phyloP scores from a whole-genome alignment of 2,329 filamentous ascomycete genomes.

The Colletotrichum brevisporum region DNA sequence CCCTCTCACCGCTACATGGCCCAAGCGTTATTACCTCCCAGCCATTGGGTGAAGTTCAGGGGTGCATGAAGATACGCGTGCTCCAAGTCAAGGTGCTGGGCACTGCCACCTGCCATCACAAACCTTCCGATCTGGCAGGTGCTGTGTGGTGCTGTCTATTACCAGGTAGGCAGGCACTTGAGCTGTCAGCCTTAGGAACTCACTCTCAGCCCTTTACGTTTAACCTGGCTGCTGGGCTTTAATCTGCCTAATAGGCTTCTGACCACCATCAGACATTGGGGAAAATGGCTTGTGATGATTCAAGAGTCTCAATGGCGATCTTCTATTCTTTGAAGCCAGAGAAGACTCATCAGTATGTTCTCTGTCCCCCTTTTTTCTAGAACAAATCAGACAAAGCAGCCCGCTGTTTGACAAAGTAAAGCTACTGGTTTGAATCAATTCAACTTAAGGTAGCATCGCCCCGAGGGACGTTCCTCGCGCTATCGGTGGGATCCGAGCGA shows the following conservation, averaged over 20 bases:
- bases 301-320: conserved; percentile 5
- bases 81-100: no score
- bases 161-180: no score
- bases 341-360: neutral
- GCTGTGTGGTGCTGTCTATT: neutral
- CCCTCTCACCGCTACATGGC: conserved; percentile 46
- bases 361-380: neutral
- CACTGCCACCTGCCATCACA: conserved; percentile 34
- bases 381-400: neutral
- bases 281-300: neutral
- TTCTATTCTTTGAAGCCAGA: neutral
- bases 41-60: conserved; percentile 37
- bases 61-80: conserved; percentile 38
- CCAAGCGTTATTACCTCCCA: conserved; percentile 30
- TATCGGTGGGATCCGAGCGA: conserved; percentile 21
- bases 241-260: neutral
- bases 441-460: conserved; percentile 12
- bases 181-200: neutral
- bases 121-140: conserved; percentile 15
- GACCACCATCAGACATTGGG: no score
- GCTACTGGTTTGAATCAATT: neutral
- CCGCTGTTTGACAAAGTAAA: neutral
- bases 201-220: neutral
- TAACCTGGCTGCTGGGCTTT: conserved; percentile 8
- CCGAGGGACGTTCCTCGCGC: conserved; percentile 12